Evolutionary conservation across 331 rosid species (phyloP), one percentile per base, ranked within the genome.

Genomic region (Quercus phellos): DNA sequence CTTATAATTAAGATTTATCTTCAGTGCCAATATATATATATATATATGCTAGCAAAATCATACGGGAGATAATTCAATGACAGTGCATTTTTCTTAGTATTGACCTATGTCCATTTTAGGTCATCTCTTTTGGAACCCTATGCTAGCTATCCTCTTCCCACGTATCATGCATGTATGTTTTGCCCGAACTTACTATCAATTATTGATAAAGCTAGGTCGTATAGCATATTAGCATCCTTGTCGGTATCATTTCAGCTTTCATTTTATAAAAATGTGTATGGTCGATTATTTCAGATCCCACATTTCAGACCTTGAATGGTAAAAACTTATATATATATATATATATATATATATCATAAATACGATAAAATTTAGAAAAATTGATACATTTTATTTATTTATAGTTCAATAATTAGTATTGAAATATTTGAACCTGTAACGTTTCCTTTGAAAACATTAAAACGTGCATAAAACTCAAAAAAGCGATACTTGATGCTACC

Each of bases 401-500:
- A 35, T 6, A 35, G 10, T 35, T 35, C 43, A 35, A 35, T 38
- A 7, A 38, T 7, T 1, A 38, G 8, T 10, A 38, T 7, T 7
- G 38, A 34, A 34, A 34, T 6, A 34, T 34, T 34, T 34, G 11
- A 38, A 38, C 43, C 42, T 34, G 42, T 34, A 38, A 38, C 3
- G 43, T 38, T 38, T 38, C 11, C 43, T 7, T 38, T 38, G 2
- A 38, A 38, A 38, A 38, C 43, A 38, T 38, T 38, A 7, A 38
- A 7, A 38, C 43, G 11, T 2, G 43, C 43, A 38, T 38, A 38
- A 38, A 38, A 38, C 11, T 38, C 43, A 54, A 73, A 64, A 53
- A 75, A 74, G 74, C 1, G 56, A 10, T 14, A 29, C 42, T 29
- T 29, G 81, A 80, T 81, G 73, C 81, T 73, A 51, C 63, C 51